Evolutionary conservation across 768 basidiomycete genomes (phyloP).

Genomic region (Boletus rubescentipes): DNA sequence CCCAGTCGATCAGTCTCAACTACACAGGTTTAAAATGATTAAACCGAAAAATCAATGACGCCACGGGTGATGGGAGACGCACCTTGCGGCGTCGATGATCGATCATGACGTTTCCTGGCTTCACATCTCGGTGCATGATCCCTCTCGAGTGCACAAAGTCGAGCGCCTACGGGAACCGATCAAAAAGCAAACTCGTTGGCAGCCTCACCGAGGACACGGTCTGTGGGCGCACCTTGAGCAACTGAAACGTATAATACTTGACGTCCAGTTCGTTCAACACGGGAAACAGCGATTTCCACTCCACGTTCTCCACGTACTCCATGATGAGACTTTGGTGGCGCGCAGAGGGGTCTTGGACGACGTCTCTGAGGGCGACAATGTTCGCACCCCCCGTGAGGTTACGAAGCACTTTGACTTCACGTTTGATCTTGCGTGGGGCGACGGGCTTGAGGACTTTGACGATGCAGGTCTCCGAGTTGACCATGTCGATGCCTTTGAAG

Average conservation of each 20-base stretch:
- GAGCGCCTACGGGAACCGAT: conserved; percentile 41
- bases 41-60: not conserved
- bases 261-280: conserved; percentile 63
- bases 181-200: not conserved
- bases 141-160: conserved; percentile 72
- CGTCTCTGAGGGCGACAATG: conserved; percentile 62
- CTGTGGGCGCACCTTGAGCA: conserved; percentile 45
- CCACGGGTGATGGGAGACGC: conserved; percentile 17
- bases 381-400: conserved; percentile 73
- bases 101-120: conserved; percentile 74
- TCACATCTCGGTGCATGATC: conserved; percentile 70
- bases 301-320: conserved; percentile 66
- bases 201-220: not conserved
- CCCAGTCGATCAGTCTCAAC: conserved; percentile 72
- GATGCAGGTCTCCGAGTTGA: conserved; percentile 52
- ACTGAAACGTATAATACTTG: conserved; percentile 65
- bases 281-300: conserved; percentile 61
- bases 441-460: conserved; percentile 78
- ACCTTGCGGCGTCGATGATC: conserved; percentile 63
- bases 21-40: conserved; percentile 16
- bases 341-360: conserved; percentile 62
- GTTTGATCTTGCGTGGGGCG: conserved; percentile 63
- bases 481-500: conserved; percentile 59
- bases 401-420: conserved; percentile 72
- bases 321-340: conserved; percentile 66